Evolutionary conservation across 2,329 filamentous ascomycete genomes (phyloP), one percentile per base, ranked within the genome.

Genomic region (Cordyceps tenuipes): DNA sequence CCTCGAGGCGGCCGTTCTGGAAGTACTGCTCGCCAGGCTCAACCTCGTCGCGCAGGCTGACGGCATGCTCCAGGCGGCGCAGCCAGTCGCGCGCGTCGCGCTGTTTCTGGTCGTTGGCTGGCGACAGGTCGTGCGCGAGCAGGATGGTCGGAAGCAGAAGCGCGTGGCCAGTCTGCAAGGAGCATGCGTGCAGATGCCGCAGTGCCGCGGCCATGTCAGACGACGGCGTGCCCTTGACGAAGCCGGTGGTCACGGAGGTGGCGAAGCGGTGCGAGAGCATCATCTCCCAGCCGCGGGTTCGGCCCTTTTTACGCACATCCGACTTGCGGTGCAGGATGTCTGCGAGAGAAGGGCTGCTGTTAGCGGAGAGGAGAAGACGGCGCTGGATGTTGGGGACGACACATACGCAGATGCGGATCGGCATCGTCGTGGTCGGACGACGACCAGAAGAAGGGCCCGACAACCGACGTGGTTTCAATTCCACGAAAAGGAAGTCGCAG

Each of bases 251-350:
- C 63, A 85, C 77, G 64, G 74, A 72, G 2, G 77, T 79, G 13
- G 70, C 73, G 70, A 85, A 79, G 51, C 76, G 78, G 69, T 86
- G 76, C 3, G 82, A 84, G 43, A 86, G 77, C 75, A 84, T 83
- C 59, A 85, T 75, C 71, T 86, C 84, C 82, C 82, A 86, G 49
- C 84, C 84, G 59, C 84, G 79, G 17, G 83, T 86, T 66, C 76
- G 77, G 63, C 82, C 83, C 72, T 82, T 85, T 68, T 86, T 86
- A 55, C 82, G 80, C 39, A 86, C 83, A 66, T 86, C 83, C n/a
- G 81, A 84, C 70, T 86, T 86, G 64, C 84, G 80, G 67, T 83
- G 84, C 62, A 86, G 77, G 64, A 86, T 81, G 66, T 86, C 79
- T 82, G 61, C 9, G 44, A 21, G 8, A 15, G 3, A 23, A n/a